phyloP scores from a whole-genome alignment of 345 rosid genomes.

The Arabis alpina region DNA sequence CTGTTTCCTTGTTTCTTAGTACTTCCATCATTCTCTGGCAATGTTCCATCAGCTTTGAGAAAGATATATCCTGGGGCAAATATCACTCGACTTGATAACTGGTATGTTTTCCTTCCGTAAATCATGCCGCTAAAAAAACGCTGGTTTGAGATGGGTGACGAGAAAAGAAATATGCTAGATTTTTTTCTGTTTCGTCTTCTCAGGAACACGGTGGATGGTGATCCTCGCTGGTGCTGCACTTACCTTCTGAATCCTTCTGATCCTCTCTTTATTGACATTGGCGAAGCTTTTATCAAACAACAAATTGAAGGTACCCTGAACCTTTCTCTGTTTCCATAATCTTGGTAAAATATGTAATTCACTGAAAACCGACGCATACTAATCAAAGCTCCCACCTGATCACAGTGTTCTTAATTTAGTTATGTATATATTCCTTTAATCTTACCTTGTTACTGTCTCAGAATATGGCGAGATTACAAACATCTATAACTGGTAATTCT shows the following conservation, averaged over 20 bases:
- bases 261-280: conserved; percentile 82
- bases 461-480: conserved; percentile 97
- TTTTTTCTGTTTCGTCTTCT: neutral
- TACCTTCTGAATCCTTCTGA: conserved; percentile 91
- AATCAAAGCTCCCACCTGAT: conserved; percentile 18
- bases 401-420: conserved; percentile 19
- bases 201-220: conserved; percentile 92
- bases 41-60: conserved; percentile 88
- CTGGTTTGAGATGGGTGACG: neutral
- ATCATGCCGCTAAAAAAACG: neutral
- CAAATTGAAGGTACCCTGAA: conserved; percentile 67
- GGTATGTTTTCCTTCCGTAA: conserved; percentile 51
- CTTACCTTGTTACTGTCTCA: conserved; percentile 44
- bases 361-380: neutral
- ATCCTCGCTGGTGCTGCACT: conserved; percentile 94
- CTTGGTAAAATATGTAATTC: conserved; percentile 1
- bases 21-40: conserved; percentile 96
- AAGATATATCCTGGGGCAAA: conserved; percentile 77
- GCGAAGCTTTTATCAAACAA: conserved; percentile 79
- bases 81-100: conserved; percentile 85
- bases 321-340: conserved; percentile 15
- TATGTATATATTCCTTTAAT: conserved; percentile 1
- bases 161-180: neutral
- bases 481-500: conserved; percentile 87
- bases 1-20: conserved; percentile 51